Conservation (phyloP, 2,329 filamentous ascomycete species). For the Aureobasidium sp. region DNA sequence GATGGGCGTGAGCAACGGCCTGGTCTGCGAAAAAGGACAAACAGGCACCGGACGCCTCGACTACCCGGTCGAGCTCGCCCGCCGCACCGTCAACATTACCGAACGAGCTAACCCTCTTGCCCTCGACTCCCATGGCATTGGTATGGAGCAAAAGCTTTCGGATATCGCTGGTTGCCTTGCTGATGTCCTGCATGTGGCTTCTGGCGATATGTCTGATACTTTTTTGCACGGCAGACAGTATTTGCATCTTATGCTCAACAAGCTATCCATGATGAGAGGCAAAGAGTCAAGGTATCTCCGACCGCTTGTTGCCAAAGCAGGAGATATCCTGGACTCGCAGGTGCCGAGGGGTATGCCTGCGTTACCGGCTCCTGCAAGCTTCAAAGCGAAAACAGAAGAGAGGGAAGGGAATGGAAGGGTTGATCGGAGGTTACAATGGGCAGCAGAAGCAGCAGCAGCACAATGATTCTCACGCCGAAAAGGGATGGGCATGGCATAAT, state of each 20-base stretch:
- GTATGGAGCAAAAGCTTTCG: conserved; percentile 30
- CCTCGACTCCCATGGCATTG: conserved; percentile 28
- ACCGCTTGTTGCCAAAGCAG: conserved; percentile 26
- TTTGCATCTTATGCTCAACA: conserved; percentile 23
- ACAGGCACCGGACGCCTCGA: conserved; percentile 27
- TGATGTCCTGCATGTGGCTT: conserved; percentile 28
- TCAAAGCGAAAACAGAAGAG: neutral
- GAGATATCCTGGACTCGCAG: conserved; percentile 22
- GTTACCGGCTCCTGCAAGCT: neutral
- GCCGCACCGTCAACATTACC: conserved; percentile 26
- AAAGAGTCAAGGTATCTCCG: conserved; percentile 27
- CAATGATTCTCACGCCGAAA: too few species aligned
- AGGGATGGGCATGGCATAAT: neutral
- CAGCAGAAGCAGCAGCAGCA: too few species aligned
- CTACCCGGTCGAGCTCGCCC: conserved; percentile 28
- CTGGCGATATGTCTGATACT: conserved; percentile 25
- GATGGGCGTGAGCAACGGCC: conserved; percentile 28
- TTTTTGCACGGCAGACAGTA: conserved; percentile 27
- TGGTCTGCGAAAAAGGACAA: conserved; percentile 26
- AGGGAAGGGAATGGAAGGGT: neutral
- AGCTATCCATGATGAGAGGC: conserved; percentile 27
- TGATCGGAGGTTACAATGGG: neutral
- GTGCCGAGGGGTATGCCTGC: neutral
- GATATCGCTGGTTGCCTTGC: conserved; percentile 29
- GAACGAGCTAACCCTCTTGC: conserved; percentile 22